Conservation (phyloP, 1,284 basidiomycete genomes). For the Heterobasidion annosum region DNA sequence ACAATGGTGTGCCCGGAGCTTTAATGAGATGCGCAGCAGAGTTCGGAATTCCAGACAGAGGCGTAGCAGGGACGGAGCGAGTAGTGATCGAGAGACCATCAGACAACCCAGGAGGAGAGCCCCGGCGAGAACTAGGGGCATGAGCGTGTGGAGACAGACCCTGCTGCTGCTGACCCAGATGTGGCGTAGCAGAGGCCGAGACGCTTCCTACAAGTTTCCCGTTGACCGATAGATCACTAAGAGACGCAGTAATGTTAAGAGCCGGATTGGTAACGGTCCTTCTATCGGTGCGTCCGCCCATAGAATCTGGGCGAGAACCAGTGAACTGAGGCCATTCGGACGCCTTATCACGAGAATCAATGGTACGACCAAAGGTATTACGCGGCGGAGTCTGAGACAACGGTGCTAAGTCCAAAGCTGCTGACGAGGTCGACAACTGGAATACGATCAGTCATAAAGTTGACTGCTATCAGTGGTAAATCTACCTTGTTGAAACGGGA, state of each 20-base stretch:
- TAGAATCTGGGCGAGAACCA: conserved; percentile 41
- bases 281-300: conserved; percentile 37
- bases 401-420: conserved; percentile 87
- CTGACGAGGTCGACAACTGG: conserved; percentile 82
- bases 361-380: conserved; percentile 45
- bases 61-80: conserved; percentile 71
- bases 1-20: conserved; percentile 60
- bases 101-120: conserved; percentile 55
- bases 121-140: conserved; percentile 49
- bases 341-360: conserved; percentile 60
- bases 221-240: conserved; percentile 34
- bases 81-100: conserved; percentile 54
- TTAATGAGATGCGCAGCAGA: conserved; percentile 45
- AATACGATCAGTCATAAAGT: not conserved
- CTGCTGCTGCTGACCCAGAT: conserved; percentile 54
- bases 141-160: conserved; percentile 30
- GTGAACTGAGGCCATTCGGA: conserved; percentile 94
- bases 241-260: conserved; percentile 25
- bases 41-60: conserved; percentile 44
- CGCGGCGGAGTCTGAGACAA: conserved; percentile 76
- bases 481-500: conserved; percentile 61
- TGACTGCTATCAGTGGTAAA: conserved; percentile 3
- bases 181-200: conserved; percentile 55
- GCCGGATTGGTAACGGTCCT: conserved; percentile 69
- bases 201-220: conserved; percentile 36